Evolutionary conservation across 139 green algal species (phyloP).

Genomic region (Chlamydomonas schloesseri): DNA sequence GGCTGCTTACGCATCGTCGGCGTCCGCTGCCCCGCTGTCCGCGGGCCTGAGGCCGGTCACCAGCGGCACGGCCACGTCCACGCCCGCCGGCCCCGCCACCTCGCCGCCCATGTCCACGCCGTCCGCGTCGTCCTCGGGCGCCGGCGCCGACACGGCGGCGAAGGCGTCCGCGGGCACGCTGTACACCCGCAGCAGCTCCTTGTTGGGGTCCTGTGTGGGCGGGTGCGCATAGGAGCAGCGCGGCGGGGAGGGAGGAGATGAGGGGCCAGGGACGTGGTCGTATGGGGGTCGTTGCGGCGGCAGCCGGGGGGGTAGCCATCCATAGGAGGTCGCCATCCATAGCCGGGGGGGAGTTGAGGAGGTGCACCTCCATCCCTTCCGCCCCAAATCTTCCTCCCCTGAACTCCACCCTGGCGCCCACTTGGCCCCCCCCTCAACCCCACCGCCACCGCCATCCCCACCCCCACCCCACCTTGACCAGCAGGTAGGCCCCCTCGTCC

Average conservation of each 20-base stretch:
- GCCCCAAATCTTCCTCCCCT: too few species aligned
- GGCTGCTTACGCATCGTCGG: not conserved
- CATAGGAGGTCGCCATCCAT: too few species aligned
- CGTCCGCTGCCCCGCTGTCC: not conserved
- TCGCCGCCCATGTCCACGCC: slow-evolving; percentile 36
- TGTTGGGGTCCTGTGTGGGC: slow-evolving; percentile 90
- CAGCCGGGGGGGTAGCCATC: too few species aligned
- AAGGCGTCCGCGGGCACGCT: slow-evolving; percentile 79
- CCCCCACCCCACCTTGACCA: slow-evolving; percentile 72
- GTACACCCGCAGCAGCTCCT: slow-evolving; percentile 91
- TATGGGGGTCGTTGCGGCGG: too few species aligned
- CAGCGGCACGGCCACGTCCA: slow-evolving; percentile 31
- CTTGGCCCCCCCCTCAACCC: not conserved
- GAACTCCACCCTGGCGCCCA: too few species aligned
- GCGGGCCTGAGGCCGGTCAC: not conserved
- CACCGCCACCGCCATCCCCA: not conserved
- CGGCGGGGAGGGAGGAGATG: not conserved
- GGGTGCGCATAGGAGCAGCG: too few species aligned
- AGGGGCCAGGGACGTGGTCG: not conserved
- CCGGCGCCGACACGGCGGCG: slow-evolving; percentile 16
- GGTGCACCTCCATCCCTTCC: too few species aligned
- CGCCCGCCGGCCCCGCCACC: not conserved
- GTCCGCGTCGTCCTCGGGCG: slow-evolving; percentile 2
- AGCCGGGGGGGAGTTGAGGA: too few species aligned
- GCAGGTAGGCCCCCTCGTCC: slow-evolving; percentile 87